Evolutionary conservation across 78 protist genomes (phyloP), one percentile per base, ranked within the genome.

Genomic region (Goniomonas avonlea): DNA sequence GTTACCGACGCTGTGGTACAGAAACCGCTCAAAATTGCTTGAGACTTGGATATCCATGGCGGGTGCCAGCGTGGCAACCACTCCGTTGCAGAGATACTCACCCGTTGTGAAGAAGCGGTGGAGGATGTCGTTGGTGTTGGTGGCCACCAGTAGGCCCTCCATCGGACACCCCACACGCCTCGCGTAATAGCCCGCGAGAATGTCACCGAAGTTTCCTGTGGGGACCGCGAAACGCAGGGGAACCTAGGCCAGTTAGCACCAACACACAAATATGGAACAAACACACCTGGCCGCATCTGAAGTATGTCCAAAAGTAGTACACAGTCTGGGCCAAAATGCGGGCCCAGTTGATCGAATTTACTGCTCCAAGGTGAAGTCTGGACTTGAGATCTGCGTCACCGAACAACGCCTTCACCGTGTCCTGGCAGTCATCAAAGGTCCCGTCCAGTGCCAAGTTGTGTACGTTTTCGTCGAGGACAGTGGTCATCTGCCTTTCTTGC

Each of bases 321-420:
- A 56, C 32, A n/a, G 80, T 85, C 82, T 86, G 90, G 18, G 71
- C 80, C 48, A 80, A 58, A n/a, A 86, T 86, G 39, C 90, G 41
- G 4, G 90, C 90, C 80, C 85, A 86, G 81, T 86, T 86, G 80
- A 86, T 86, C 11, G 79, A 61, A 63, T 86, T 86, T 60, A 86
- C 66, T 17, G 90, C 90, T 1, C 84, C 85, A 21, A 86, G 82
- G 23, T 2, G 18, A 56, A 59, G 74, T 1, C 2, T 31, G 20
- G 32, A 17, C 41, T 70, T 76, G 70, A 85, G 77, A 17, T 59
- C 63, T 13, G 8, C 25, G 69, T 85, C 82, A 1, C 40, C 5
- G 77, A 85, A 85, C 47, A 50, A 73, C 27, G 21, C 84, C 85
- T 85, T 85, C 76, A 85, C 85, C 7, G 76, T 82, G 37, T 31